A percentile compares a stretch with the other conserved stretches of the same genome.
Conservation (phyloP, 1,284 basidiomycete species). For the Puccinia hordei region DNA sequence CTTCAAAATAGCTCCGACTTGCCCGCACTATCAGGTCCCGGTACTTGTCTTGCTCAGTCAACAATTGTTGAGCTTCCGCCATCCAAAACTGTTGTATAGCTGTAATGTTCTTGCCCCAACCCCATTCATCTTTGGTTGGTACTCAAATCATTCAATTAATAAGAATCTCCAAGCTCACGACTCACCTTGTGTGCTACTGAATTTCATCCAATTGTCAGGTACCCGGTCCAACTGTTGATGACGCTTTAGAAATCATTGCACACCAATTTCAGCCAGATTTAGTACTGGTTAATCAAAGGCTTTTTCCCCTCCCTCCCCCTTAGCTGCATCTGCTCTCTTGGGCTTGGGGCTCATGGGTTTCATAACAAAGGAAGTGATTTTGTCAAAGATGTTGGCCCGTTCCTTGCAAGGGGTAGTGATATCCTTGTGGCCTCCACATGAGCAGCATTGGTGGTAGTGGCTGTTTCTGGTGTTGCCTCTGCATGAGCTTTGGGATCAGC, state of each 20-base stretch:
- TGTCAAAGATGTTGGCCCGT: constrained; percentile 46
- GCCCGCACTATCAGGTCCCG: background rate
- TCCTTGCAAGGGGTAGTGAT: constrained; percentile 38
- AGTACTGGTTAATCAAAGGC: background rate
- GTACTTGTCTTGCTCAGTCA: constrained; percentile 26
- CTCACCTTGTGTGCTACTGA: constrained; percentile 41
- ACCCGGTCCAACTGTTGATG: constrained; percentile 27
- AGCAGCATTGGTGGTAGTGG: no score
- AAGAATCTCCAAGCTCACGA: background rate
- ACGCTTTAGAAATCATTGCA: constrained; percentile 20
- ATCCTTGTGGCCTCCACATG: constrained; percentile 23
- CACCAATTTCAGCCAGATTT: background rate
- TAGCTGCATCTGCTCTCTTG: constrained; percentile 36
- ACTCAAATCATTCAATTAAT: background rate
- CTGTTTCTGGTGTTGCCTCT: background rate
- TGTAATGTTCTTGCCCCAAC: background rate
- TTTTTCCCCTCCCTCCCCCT: background rate
- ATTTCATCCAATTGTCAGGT: constrained; percentile 27
- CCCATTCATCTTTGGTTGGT: background rate
- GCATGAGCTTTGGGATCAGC: background rate
- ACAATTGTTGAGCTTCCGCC: background rate
- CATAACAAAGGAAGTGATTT: constrained; percentile 42
- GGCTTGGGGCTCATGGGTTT: constrained; percentile 46
- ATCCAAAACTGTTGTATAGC: constrained; percentile 32
- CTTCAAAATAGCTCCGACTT: constrained; percentile 8